Base-by-base conservation (phyloP, 78 protist genomes). In the Speleostelium caveatum region DNA sequence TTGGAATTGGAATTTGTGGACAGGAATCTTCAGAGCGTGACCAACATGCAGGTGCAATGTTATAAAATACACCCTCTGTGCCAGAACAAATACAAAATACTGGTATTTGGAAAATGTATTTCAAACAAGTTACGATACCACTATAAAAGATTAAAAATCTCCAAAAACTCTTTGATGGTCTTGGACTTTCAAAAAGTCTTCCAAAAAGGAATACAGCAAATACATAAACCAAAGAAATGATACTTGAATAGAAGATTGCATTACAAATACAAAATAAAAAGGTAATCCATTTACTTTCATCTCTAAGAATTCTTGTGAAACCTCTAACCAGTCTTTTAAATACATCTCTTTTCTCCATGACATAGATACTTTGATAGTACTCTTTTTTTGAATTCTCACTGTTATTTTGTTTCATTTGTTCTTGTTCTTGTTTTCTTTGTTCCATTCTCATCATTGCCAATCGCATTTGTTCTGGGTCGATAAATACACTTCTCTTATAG, bases 111-210 rank as follows among this genome's bases (percentile, higher is more conserved):
- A 67, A 39, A 3, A 67, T 36, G 38, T 79, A 79, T 56, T 79
- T 79, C 14, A 79, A 1, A 41, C 75, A 79, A 39, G 67, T 65
- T 7, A 79, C 24, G 1, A 79, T 28, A 55, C 77, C 55, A 67
- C 88, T 79, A 21, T 67, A 79, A 39, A 75, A 75, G 39, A 79
- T 79, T 22, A 79, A 36, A 62, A 79, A 79, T 67, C 88, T 33
- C 88, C 88, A 79, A 53, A 79, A 79, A n/a, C 56, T 41, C 55
- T 79, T 79, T 6, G 88, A 58, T 14, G 88, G 88, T 67, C 76
- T 79, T 36, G 88, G 88, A 28, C 76, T 79, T 61, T 79, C 88
- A 39, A 49, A 79, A 28, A 79, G 26, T 35, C 88, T 30, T 39
- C 88, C 88, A 67, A n/a, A 79, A 2, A 79, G 16, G 36, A 79